Base-by-base conservation (phyloP, 148 eudicot species). In the Rhododendron ovatum region DNA sequence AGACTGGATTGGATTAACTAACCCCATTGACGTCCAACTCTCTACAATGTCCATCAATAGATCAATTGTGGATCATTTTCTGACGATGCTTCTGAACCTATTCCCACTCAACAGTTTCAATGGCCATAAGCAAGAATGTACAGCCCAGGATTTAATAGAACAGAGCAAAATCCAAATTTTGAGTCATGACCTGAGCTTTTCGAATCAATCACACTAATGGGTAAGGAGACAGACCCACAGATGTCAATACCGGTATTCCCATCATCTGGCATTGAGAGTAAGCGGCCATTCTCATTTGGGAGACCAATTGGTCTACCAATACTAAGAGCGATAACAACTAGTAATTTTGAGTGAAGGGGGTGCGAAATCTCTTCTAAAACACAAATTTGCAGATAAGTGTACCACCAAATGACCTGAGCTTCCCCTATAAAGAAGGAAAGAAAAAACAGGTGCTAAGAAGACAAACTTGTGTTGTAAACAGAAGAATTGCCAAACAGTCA, bases 321-420 rank as follows among this genome's bases (percentile, higher is more conserved):
- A 84, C 63, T 17, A 53, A 81, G 48, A 14, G 82, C 13, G 15
- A 41, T 41, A 41, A 41, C 45, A 71, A 65, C 26, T 37, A 85
- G 39, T 26, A 88, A 33, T 75, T 17, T 26, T 51, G 11, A 37
- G 17, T 3, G 53, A 14, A 13, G 48, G 53, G 81, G 1, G 18
- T 59, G 63, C 8, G 15, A 77, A 77, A 41, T 8, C 10, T 47
- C 20, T n/a, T 78, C 9, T 41, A 5, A 26, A 26, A n/a, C 9
- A 50, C 12, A 85, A 47, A 55, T 20, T 13, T 73, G 59, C 12
- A 76, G 17, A 83, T 14, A 41, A 5, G 48, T 71, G 63, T 88
- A 94, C 97, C 98, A 90, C 95, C 95, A 94, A 82, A 94, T 89
- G 39, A 95, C 59, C 20, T 95, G 88, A 17, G 94, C 95, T 67